phyloP scores from a whole-genome alignment of 2,329 filamentous ascomycete species.

The Dendrostoma leiphaemia region DNA sequence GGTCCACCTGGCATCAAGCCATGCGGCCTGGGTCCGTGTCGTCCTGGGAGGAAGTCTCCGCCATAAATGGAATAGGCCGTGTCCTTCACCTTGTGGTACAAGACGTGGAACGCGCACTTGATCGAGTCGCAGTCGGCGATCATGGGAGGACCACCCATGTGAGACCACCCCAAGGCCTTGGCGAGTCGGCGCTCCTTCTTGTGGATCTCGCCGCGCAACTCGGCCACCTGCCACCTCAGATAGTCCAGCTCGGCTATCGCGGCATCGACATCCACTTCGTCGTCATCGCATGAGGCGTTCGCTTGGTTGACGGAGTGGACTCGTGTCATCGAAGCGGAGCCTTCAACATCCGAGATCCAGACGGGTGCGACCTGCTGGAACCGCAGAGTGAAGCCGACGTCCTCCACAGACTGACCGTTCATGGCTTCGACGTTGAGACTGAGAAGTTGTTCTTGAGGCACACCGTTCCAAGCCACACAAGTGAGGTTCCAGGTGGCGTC shows the following conservation, averaged over 20 bases:
- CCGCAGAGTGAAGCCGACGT: conserved; percentile 39
- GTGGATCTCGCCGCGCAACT: conserved; percentile 41
- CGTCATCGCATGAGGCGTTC: conserved; percentile 18
- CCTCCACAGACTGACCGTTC: conserved; percentile 37
- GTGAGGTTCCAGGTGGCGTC: conserved; percentile 46
- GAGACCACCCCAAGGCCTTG: conserved; percentile 30
- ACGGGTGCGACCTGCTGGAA: conserved; percentile 46
- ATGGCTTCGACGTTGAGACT: conserved; percentile 41
- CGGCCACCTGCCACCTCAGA: conserved; percentile 38
- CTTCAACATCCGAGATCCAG: conserved; percentile 41
- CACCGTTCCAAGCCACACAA: conserved; percentile 40
- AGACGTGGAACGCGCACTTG: conserved; percentile 40
- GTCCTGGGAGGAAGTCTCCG: conserved; percentile 19
- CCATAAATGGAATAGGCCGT: conserved; percentile 32
- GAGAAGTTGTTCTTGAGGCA: conserved; percentile 42
- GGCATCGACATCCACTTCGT: conserved; percentile 34
- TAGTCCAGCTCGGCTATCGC: conserved; percentile 44
- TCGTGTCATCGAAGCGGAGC: conserved; percentile 33
- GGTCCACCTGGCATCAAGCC: conserved; percentile 22
- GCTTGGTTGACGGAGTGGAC: conserved; percentile 21
- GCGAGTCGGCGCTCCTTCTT: conserved; percentile 40
- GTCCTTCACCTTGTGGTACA: conserved; percentile 38
- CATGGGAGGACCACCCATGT: conserved; percentile 21
- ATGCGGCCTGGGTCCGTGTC: conserved; percentile 19
- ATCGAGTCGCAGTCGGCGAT: conserved; percentile 38